Percentiles rank a stretch among this genome's conserved stretches.
Evolutionary conservation across 179 eudicot species (phyloP).

Genomic region (Carnegiea gigantea): DNA sequence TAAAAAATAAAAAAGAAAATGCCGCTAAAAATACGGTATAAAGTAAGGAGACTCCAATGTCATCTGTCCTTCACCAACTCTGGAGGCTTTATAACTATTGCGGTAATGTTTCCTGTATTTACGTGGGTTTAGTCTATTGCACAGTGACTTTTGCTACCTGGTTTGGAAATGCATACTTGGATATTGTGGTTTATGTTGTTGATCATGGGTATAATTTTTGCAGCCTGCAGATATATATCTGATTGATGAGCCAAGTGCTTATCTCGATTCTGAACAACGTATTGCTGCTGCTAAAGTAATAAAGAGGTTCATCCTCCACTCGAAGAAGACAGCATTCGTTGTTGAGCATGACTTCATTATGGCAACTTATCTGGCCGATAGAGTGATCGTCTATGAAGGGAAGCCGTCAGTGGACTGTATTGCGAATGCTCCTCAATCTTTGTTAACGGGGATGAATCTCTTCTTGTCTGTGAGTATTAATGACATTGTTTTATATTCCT

Average conservation of each 20-base stretch:
- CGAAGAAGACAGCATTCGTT: neutral
- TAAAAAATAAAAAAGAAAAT: no score
- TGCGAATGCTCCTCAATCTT: neutral
- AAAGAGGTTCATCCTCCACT: neutral
- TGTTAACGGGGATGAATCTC: neutral
- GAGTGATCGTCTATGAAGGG: neutral
- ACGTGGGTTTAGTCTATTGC: no score
- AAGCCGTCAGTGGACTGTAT: neutral
- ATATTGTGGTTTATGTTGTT: neutral
- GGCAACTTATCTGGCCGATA: neutral
- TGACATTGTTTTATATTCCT: neutral
- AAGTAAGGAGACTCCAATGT: no score
- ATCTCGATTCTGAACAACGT: neutral
- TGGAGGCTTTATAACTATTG: no score
- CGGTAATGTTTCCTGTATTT: no score
- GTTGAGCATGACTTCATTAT: neutral
- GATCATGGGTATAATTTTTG: neutral
- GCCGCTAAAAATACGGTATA: no score
- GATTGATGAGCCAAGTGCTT: conserved; percentile 80
- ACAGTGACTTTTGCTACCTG: no score
- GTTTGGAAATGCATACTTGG: neutral
- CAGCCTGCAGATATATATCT: conserved; percentile 32
- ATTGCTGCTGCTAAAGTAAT: neutral
- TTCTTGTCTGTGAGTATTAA: neutral
- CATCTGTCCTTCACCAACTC: no score